Conservation (phyloP, 2,329 filamentous ascomycete species). For the Stachybotrys elegans region DNA sequence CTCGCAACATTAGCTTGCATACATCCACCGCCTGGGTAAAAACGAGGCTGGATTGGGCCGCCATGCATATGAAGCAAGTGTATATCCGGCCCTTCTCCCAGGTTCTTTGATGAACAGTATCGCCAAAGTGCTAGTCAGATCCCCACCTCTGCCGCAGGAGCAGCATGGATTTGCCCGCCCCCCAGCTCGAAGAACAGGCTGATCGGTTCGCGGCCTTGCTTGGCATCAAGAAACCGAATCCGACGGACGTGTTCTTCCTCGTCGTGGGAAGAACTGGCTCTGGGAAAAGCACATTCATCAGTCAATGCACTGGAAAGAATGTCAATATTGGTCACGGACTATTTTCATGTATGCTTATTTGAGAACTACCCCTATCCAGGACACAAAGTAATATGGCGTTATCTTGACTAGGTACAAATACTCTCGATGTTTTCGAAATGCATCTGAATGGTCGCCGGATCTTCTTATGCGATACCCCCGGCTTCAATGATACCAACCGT, state of each 20-base stretch:
- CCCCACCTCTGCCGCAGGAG: background rate
- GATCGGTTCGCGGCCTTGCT: background rate
- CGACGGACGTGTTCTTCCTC: background rate
- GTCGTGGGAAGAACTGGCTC: background rate
- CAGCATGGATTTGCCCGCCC: background rate
- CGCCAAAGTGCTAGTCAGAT: background rate
- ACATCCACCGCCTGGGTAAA: too few species aligned
- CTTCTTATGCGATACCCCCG: constrained; percentile 2
- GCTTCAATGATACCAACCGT: constrained; percentile 3
- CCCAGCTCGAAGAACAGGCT: background rate
- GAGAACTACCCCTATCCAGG: background rate
- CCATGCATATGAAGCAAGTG: too few species aligned
- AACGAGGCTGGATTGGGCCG: too few species aligned
- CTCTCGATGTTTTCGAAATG: constrained; percentile 1
- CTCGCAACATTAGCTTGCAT: too few species aligned
- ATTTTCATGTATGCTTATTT: background rate
- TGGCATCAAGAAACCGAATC: background rate
- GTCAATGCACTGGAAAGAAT: background rate
- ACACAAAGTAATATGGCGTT: background rate
- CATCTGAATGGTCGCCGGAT: background rate
- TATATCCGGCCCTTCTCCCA: too few species aligned
- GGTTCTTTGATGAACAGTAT: too few species aligned
- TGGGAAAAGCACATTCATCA: constrained; percentile 1
- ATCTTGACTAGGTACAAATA: background rate
- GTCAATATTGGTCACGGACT: background rate